Conservation (phyloP, 441 rosid species). For the Bruguiera hainesii region DNA sequence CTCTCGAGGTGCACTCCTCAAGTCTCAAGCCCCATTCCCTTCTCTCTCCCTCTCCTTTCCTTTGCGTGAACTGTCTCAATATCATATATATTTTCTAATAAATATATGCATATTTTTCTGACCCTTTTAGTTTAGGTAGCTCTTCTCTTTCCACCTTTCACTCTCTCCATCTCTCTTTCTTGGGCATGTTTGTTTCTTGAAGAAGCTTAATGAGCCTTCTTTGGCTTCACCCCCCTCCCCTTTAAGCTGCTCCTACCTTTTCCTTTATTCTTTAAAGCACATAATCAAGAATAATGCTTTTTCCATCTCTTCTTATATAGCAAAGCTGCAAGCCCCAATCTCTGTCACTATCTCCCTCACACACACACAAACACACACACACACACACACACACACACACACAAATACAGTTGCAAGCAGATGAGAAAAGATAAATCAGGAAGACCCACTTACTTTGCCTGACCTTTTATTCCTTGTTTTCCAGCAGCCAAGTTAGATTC, state of each 20-base stretch:
- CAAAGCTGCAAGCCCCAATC: not conserved
- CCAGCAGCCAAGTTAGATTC: slow-evolving; percentile 15
- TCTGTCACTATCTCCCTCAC: not conserved
- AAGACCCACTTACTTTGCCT: slow-evolving; percentile 27
- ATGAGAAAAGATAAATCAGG: slow-evolving; percentile 10
- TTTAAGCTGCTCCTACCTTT: not conserved
- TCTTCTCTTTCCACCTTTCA: slow-evolving; percentile 19
- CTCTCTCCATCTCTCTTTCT: slow-evolving; percentile 21
- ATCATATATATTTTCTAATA: slow-evolving; percentile 13
- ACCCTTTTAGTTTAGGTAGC: slow-evolving; percentile 25
- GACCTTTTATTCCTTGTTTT: slow-evolving; percentile 12
- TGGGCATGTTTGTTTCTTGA: slow-evolving; percentile 52
- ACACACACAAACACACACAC: not conserved
- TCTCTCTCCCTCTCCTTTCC: slow-evolving; percentile 14
- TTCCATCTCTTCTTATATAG: slow-evolving; percentile 3
- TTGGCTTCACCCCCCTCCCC: slow-evolving; percentile 17
- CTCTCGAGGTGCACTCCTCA: slow-evolving; percentile 51
- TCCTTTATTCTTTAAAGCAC: slow-evolving; percentile 15
- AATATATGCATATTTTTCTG: slow-evolving; percentile 19
- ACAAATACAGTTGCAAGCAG: not conserved
- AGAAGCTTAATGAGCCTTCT: slow-evolving; percentile 21
- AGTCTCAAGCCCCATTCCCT: slow-evolving; percentile 26
- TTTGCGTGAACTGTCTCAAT: slow-evolving; percentile 32
- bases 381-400: not conserved
- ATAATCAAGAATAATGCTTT: slow-evolving; percentile 14